A percentile compares a stretch with the other conserved stretches of the same genome.
phyloP scores from a whole-genome alignment of 2,329 filamentous ascomycete genomes.

The Cladosporium sp. region DNA sequence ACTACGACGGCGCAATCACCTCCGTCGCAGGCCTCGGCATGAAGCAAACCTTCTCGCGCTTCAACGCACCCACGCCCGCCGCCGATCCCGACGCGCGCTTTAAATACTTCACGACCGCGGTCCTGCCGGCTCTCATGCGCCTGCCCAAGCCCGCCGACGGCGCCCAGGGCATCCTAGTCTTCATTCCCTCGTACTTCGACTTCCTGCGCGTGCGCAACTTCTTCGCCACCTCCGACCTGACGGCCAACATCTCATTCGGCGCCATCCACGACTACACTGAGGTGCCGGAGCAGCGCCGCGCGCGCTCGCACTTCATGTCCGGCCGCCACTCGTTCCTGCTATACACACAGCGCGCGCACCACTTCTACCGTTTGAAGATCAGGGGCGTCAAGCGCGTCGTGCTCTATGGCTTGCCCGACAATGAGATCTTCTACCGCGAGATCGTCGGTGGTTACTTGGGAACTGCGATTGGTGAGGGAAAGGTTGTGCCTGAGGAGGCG shows the following conservation, averaged over 20 bases:
- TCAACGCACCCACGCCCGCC: slow-evolving; percentile 63
- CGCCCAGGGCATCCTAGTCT: slow-evolving; percentile 66
- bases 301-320: slow-evolving; percentile 77
- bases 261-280: slow-evolving; percentile 84
- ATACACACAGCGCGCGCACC: slow-evolving; percentile 93
- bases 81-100: slow-evolving; percentile 84
- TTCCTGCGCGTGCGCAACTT: slow-evolving; percentile 91
- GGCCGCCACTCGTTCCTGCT: slow-evolving; percentile 77
- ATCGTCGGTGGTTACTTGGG: slow-evolving; percentile 62
- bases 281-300: slow-evolving; percentile 70
- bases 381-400: slow-evolving; percentile 77
- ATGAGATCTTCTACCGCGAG: slow-evolving; percentile 74
- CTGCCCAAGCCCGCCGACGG: slow-evolving; percentile 53
- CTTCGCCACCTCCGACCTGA: slow-evolving; percentile 64
- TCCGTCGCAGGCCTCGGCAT: slow-evolving; percentile 51
- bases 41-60: slow-evolving; percentile 84
- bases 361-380: slow-evolving; percentile 84
- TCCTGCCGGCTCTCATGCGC: slow-evolving; percentile 69
- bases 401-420: slow-evolving; percentile 86
- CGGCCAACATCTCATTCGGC: slow-evolving; percentile 62
- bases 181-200: slow-evolving; percentile 89
- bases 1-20: slow-evolving; percentile 61
- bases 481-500: slow-evolving; percentile 44
- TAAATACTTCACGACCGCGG: slow-evolving; percentile 77
- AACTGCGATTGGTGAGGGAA: slow-evolving; percentile 50